Conservation (phyloP, 495 filamentous ascomycete species). For the Cercophora sp. region DNA sequence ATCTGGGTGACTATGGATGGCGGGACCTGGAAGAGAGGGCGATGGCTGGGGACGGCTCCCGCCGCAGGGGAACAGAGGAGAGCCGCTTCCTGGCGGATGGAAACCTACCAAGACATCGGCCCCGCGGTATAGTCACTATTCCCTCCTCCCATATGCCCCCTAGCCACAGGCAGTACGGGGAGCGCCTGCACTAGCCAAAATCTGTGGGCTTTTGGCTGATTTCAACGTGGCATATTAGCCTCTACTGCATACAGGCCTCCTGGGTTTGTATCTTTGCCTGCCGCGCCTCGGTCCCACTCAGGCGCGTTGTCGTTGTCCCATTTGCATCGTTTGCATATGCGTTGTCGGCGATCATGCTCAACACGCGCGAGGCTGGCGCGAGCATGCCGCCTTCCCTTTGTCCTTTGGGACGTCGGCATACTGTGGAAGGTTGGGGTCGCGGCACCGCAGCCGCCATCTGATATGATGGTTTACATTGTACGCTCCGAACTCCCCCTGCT, state of each 20-base stretch:
- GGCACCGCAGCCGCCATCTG: not conserved
- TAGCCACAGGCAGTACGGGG: not conserved
- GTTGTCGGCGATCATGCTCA: slow-evolving; percentile 12
- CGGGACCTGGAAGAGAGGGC: slow-evolving; percentile 8
- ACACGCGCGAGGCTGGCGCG: slow-evolving; percentile 8
- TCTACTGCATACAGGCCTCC: slow-evolving; percentile 14
- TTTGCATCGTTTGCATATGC: slow-evolving; percentile 26
- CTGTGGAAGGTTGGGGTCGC: not conserved
- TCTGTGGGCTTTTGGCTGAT: slow-evolving; percentile 35
- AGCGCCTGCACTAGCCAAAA: slow-evolving; percentile 21
- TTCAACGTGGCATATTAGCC: slow-evolving; percentile 34
- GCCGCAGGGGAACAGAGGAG: not conserved
- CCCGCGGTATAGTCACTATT: not conserved
- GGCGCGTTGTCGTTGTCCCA: slow-evolving; percentile 14
- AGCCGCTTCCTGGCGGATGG: slow-evolving; percentile 20
- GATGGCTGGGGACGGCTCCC: slow-evolving; percentile 1
- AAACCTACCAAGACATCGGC: slow-evolving; percentile 6
- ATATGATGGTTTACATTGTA: not conserved
- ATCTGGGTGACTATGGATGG: not conserved
- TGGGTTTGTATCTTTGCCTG: slow-evolving; percentile 16
- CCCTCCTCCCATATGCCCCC: not conserved
- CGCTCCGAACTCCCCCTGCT: not conserved
- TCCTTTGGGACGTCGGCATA: not conserved
- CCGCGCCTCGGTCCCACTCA: slow-evolving; percentile 20
- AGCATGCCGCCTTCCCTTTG: slow-evolving; percentile 13